These are phyloP conservation scores for Haberlea rhodopensis DNA, from an alignment of 257 asterid species.

Conservation along the genomic window DNA sequence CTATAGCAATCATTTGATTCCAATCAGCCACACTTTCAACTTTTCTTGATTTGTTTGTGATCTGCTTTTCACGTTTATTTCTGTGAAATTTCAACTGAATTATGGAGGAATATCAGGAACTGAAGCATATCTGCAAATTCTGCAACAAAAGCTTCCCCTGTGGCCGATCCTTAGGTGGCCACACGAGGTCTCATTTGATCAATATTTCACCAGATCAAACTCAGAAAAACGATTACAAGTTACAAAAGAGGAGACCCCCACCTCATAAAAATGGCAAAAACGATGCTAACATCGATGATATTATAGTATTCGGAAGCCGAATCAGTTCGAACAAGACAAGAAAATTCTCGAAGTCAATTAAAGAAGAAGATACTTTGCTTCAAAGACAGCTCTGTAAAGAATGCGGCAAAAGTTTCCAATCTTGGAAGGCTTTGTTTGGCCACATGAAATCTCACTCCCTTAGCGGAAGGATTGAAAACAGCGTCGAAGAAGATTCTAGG, in stretches of 20 bases:
- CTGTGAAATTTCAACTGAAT: slow-evolving; percentile 18
- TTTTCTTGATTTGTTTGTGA: slow-evolving; percentile 20
- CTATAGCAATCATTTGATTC: background rate
- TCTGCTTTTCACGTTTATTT: slow-evolving; percentile 4
- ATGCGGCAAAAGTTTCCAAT: slow-evolving; percentile 76
- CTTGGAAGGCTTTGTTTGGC: slow-evolving; percentile 85
- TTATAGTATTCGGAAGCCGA: slow-evolving; percentile 22
- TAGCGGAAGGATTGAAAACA: slow-evolving; percentile 26
- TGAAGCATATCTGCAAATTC: slow-evolving; percentile 62
- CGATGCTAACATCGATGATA: slow-evolving; percentile 2
- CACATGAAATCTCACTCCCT: slow-evolving; percentile 87
- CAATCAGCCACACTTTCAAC: slow-evolving; percentile 1
- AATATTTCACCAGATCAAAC: slow-evolving; percentile 35
- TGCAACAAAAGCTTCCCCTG: slow-evolving; percentile 60
- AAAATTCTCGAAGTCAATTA: slow-evolving; percentile 29
- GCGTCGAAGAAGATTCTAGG: slow-evolving; percentile 46
- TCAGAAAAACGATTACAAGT: slow-evolving; percentile 25
- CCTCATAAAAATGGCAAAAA: slow-evolving; percentile 25
- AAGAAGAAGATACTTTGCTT: slow-evolving; percentile 35
- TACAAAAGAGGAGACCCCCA: slow-evolving; percentile 47
- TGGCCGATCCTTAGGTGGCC: slow-evolving; percentile 69
- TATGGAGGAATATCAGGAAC: slow-evolving; percentile 43
- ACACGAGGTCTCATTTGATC: slow-evolving; percentile 88
- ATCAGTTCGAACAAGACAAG: slow-evolving; percentile 36
- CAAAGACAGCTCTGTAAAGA: slow-evolving; percentile 51